Base-by-base conservation (phyloP, 2,329 filamentous ascomycete genomes). In the Aureobasidium sp. region DNA sequence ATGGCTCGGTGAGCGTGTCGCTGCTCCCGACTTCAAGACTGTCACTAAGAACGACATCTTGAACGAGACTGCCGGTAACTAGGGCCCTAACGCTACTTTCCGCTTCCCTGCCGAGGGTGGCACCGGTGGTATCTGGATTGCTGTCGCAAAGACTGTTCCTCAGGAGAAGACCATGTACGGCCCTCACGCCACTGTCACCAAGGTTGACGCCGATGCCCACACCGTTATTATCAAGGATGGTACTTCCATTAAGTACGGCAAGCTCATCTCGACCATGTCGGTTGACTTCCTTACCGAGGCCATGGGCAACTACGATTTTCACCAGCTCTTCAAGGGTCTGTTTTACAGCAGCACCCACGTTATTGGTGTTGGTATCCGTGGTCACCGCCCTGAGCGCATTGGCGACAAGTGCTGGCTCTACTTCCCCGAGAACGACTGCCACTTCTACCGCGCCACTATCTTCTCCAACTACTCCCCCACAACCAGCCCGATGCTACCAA, bases 371-470 rank as follows among this genome's bases (percentile, higher is more conserved):
- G 94, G 94, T 78, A 83, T 99, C 72, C 91, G 94, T 73, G 94
- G 94, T 67, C 84, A 83, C 71, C 90, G 94, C 68, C 94, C 94
- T 41, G 91, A 96, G 77, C 89, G 91, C 73, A 99, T 99, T 69
- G 94, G 94, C 67, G 94, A 99, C 82, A 99, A 97, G 85, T 99
- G 94, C 86, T 99, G 94, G 92, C 83, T 99, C 67, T 99, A 99
- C 85, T 99, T 97, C 86, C 94, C 94, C 65, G 94, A 99, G 78
- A 89, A 96, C 77, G 88, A 99, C 84, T 97, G 91, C 82, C 91
- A 91, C 74, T 99, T 99, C 84, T 99, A 99, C 84, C 90, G 94
- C 69, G 94, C 94, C 72, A 99, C 94, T 73, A 97, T 99, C 80
- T 99, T 99, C 86, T 97, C 93, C 78, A 99, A 99, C 85, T 99